Evolutionary conservation across 2,329 filamentous ascomycete species (phyloP).

Genomic region (Monilinia vaccinii-corymbosi): DNA sequence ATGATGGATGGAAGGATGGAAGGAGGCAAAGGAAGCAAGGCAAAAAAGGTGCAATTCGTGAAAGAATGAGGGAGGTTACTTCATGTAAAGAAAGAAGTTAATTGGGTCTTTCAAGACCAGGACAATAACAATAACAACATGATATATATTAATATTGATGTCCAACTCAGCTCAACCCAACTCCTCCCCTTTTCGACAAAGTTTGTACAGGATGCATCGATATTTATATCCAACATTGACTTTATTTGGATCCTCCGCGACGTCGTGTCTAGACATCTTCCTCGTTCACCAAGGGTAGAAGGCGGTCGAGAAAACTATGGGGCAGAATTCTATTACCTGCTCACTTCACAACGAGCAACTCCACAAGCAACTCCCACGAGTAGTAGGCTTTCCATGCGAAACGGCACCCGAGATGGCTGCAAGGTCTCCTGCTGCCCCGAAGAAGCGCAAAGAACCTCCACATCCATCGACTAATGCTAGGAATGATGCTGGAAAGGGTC

Average conservation of each 20-base stretch:
- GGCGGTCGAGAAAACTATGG: not conserved
- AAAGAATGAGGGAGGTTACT: not conserved
- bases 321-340: not conserved
- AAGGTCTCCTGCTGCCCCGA: conserved; percentile 14
- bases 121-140: not conserved
- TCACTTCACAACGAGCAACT: not conserved
- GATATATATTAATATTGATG: not conserved
- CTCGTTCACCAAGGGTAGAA: not conserved
- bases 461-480: conserved; percentile 14
- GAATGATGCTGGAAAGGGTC: conserved; percentile 15
- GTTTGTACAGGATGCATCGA: not conserved
- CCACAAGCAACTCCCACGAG: too few species aligned
- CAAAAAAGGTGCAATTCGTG: not conserved
- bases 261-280: conserved; percentile 3
- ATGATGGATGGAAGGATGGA: too few species aligned
- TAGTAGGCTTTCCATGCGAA: not conserved
- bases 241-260: not conserved
- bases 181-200: not conserved
- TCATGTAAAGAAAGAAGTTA: not conserved
- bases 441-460: conserved; percentile 25
- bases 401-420: conserved; percentile 16
- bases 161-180: too few species aligned
- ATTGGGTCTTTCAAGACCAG: not conserved
- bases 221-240: too few species aligned
- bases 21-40: not conserved